Evolutionary conservation across 2,329 filamentous ascomycete genomes (phyloP), one percentile per base, ranked within the genome.

Genomic region (Fusarium euwallaceae): DNA sequence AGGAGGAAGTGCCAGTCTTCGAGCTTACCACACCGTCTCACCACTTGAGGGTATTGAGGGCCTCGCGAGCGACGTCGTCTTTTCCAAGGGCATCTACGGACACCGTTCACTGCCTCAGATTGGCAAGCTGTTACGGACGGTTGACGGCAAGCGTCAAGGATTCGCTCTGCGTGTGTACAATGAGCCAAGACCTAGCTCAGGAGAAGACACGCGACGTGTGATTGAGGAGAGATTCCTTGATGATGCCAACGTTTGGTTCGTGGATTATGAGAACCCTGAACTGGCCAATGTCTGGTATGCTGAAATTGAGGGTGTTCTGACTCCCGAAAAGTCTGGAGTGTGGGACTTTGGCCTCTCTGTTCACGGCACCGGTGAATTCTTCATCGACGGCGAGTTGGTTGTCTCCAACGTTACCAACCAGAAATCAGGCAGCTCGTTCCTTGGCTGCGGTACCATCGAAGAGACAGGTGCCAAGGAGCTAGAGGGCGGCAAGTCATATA

Each of bases 331-430:
- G 6, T 66, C 66, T 0, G 78, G 77, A 2, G 69, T 73, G 45
- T 82, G 78, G 75, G 81, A 83, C 20, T 81, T 82, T 45, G 81
- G 80, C 8, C 69, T 83, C 6, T 78, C 80, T 0, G 78, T 81
- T 6, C 78, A 78, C 51, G 82, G 82, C 34, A 82, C 81, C 0
- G 80, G 75, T 1, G 76, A 82, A 61, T 77, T 83, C 24, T 82
- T 78, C 67, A 75, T 83, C 36, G 79, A 83, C 58, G 81, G 75
- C 20, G 68, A 79, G 61, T 55, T 82, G 1, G 68, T 83, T 4
- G 78, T 82, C 22, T 78, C 79, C 2, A 80, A 82, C 37, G 75
- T 77, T 0, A 73, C 73, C 11, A 72, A 76, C 39, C 81, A 83
- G 65, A 70, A 70, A 5, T 72, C 75, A 17, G 83, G 80, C 24